Percentiles rank a stretch among this genome's conserved stretches.
Conservation (phyloP, 352 stramenopile species). For the Saprolegnia parasitica region DNA sequence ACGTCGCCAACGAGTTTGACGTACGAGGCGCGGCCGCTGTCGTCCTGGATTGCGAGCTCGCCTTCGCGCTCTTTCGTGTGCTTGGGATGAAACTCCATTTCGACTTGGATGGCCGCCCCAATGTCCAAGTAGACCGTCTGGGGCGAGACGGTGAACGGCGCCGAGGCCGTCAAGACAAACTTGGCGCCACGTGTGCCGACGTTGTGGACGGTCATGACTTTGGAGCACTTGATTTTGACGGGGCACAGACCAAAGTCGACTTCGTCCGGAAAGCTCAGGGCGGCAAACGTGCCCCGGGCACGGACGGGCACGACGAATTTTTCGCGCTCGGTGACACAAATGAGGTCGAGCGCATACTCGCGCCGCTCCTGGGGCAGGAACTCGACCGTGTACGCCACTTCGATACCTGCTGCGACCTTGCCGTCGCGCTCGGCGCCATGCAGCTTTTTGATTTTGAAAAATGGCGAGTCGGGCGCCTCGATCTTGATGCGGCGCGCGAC, state of each 20-base stretch:
- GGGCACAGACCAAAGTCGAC: constrained; percentile 82
- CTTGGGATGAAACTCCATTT: constrained; percentile 49
- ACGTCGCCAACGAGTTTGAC: constrained; percentile 71
- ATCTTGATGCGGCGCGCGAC: constrained; percentile 89
- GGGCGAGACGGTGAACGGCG: constrained; percentile 62
- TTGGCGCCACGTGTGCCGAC: constrained; percentile 70
- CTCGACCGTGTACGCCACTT: constrained; percentile 85
- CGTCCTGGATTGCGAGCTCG: constrained; percentile 79
- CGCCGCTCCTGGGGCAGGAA: constrained; percentile 88
- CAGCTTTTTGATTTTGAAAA: constrained; percentile 72
- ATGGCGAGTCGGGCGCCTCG: constrained; percentile 71
- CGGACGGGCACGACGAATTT: constrained; percentile 91
- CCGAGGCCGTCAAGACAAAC: constrained; percentile 66
- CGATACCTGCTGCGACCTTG: constrained; percentile 92
- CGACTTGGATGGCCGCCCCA: constrained; percentile 69
- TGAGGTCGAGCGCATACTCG: constrained; percentile 86
- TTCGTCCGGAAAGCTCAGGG: constrained; percentile 88
- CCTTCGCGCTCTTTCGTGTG: constrained; percentile 42
- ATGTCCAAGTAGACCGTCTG: constrained; percentile 57
- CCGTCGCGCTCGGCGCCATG: constrained; percentile 44
- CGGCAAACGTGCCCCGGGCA: constrained; percentile 73
- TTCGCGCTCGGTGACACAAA: constrained; percentile 93
- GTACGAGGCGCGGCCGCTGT: constrained; percentile 61
- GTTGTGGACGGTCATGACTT: constrained; percentile 87
- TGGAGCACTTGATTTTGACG: constrained; percentile 76